A percentile compares a stretch with the other conserved stretches of the same genome.
These are phyloP conservation scores for Epichloe baconii DNA, from an alignment of 2,329 filamentous ascomycete species.

Conservation along the genomic window DNA sequence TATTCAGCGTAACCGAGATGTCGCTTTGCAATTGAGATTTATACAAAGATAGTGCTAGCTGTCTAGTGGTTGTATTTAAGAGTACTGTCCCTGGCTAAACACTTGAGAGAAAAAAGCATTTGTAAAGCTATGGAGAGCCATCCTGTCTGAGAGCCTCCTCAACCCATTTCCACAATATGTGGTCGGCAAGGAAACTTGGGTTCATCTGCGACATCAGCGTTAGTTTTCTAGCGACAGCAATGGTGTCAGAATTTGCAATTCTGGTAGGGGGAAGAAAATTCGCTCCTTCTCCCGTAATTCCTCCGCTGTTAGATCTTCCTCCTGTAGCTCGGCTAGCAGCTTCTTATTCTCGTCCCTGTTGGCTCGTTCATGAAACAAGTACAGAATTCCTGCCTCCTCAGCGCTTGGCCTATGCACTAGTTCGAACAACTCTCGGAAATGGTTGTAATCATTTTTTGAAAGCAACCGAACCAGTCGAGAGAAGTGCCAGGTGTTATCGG, in stretches of 20 bases:
- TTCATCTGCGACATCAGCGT: not conserved
- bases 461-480: not conserved
- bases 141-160: not conserved
- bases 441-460: not conserved
- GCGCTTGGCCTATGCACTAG: not conserved
- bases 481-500: not conserved
- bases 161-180: not conserved
- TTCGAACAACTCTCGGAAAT: not conserved
- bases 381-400: not conserved
- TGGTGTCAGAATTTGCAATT: not conserved
- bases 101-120: no score
- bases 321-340: not conserved
- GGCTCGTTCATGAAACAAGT: not conserved
- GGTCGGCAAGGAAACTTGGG: not conserved
- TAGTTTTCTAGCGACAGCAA: not conserved
- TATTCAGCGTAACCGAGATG: no score
- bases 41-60: no score
- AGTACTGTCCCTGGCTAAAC: no score
- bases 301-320: not conserved
- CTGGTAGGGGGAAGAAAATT: not conserved
- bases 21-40: no score
- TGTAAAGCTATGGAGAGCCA: no score
- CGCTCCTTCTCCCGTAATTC: not conserved
- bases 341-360: not conserved
- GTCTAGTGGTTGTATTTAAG: no score